phyloP scores from a whole-genome alignment of 1,284 basidiomycete species.

The Cryptococcus depauperatus region DNA sequence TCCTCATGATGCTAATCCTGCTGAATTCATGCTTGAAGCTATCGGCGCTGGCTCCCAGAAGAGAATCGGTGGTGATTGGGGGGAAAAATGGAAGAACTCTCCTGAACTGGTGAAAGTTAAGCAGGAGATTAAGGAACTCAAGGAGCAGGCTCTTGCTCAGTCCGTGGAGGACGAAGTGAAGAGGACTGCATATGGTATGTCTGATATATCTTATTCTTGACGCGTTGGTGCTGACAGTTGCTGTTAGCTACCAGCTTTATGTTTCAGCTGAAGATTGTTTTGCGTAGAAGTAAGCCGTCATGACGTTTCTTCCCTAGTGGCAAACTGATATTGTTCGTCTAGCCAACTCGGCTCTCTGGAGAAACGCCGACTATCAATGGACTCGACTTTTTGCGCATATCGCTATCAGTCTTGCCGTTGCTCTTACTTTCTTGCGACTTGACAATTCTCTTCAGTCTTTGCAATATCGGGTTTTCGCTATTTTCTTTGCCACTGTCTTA shows the following conservation, averaged over 20 bases:
- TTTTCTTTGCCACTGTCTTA: slow-evolving; percentile 44
- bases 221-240: slow-evolving; percentile 4
- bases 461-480: slow-evolving; percentile 70
- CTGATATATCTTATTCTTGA: neutral
- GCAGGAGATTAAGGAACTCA: slow-evolving; percentile 47
- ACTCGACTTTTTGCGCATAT: slow-evolving; percentile 70
- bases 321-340: neutral
- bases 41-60: slow-evolving; percentile 67
- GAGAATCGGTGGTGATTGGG: slow-evolving; percentile 62
- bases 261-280: slow-evolving; percentile 70
- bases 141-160: slow-evolving; percentile 44
- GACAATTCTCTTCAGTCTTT: slow-evolving; percentile 60
- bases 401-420: slow-evolving; percentile 69
- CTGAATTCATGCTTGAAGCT: slow-evolving; percentile 51
- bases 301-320: neutral
- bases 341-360: slow-evolving; percentile 66
- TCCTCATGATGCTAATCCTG: slow-evolving; percentile 50
- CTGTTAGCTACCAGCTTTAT: slow-evolving; percentile 59
- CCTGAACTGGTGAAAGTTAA: slow-evolving; percentile 44
- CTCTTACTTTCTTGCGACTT: slow-evolving; percentile 75
- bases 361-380: slow-evolving; percentile 61
- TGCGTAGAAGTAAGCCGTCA: slow-evolving; percentile 50
- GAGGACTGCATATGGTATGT: slow-evolving; percentile 21
- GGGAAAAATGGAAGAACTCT: slow-evolving; percentile 59
- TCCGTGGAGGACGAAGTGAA: slow-evolving; percentile 33